These are phyloP conservation scores for Lathyrus aphaca DNA, from an alignment of 306 rosid genomes.

Conservation along the genomic window DNA sequence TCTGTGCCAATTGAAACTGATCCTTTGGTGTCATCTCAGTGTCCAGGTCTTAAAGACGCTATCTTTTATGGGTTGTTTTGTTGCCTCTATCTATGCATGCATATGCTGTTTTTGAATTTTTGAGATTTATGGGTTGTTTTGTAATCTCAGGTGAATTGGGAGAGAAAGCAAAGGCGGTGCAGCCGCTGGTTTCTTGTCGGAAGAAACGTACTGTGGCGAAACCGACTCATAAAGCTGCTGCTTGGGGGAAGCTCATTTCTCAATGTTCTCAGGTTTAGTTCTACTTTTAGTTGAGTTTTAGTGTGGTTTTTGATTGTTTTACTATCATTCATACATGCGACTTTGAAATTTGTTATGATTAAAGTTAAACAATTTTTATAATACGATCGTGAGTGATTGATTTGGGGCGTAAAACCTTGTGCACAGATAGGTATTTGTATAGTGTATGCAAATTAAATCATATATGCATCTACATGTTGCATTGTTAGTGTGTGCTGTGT, in stretches of 20 bases:
- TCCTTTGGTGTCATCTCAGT: slow-evolving; percentile 60
- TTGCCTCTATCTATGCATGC: slow-evolving; percentile 31
- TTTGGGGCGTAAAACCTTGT: neutral
- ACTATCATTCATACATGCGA: neutral
- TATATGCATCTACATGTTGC: slow-evolving; percentile 7
- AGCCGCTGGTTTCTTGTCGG: slow-evolving; percentile 35
- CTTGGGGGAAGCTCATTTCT: slow-evolving; percentile 90
- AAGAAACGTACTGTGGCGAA: slow-evolving; percentile 59
- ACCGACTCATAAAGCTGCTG: slow-evolving; percentile 48
- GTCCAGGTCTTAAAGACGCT: slow-evolving; percentile 48
- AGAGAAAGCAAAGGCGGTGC: slow-evolving; percentile 54
- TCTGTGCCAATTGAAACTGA: slow-evolving; percentile 51
- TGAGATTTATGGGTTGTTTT: slow-evolving; percentile 8
- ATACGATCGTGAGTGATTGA: neutral
- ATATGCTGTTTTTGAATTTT: slow-evolving; percentile 32
- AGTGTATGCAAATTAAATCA: neutral
- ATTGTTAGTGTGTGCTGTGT: neutral
- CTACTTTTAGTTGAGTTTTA: slow-evolving; percentile 26
- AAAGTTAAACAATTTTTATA: neutral
- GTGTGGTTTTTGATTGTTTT: neutral
- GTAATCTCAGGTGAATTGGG: slow-evolving; percentile 55
- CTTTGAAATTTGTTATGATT: neutral
- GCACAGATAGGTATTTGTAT: neutral
- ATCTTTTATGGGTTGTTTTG: neutral
- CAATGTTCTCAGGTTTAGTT: slow-evolving; percentile 76